Evolutionary conservation across 2,329 filamentous ascomycete genomes (phyloP).

Genomic region (Calonectria crousiana): DNA sequence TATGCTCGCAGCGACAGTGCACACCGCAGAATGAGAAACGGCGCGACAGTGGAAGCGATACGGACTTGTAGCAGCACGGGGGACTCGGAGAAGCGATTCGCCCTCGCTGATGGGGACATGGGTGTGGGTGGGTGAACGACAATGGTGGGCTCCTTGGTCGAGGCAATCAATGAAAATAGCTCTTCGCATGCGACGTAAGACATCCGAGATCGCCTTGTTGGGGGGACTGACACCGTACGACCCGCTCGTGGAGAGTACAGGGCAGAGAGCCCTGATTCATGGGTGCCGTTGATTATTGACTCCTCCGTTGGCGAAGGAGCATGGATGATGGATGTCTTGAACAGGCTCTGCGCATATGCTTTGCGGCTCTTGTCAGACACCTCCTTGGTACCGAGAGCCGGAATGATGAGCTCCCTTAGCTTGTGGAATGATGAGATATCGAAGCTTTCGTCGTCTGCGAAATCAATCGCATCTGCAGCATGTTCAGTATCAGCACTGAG

Average conservation of each 20-base stretch:
- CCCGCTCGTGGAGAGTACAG: slow-evolving; percentile 77
- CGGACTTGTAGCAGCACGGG: slow-evolving; percentile 59
- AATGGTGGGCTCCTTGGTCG: slow-evolving; percentile 50
- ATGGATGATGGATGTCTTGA: slow-evolving; percentile 86
- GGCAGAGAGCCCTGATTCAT: slow-evolving; percentile 62
- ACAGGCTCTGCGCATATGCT: slow-evolving; percentile 80
- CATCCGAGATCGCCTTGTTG: slow-evolving; percentile 77
- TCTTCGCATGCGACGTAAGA: slow-evolving; percentile 85
- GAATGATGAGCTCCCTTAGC: slow-evolving; percentile 79
- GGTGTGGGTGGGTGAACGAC: slow-evolving; percentile 60
- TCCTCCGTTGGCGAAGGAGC: slow-evolving; percentile 67
- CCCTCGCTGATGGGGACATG: slow-evolving; percentile 50
- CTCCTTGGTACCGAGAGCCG: slow-evolving; percentile 73
- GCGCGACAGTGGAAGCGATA: slow-evolving; percentile 81
- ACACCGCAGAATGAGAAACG: slow-evolving; percentile 84
- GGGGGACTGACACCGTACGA: slow-evolving; percentile 75
- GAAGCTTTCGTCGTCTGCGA: slow-evolving; percentile 80
- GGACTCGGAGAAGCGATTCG: slow-evolving; percentile 31
- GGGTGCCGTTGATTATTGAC: slow-evolving; percentile 61
- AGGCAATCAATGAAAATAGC: slow-evolving; percentile 76
- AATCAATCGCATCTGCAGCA: slow-evolving; percentile 58
- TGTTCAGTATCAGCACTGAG: slow-evolving; percentile 71
- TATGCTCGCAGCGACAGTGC: slow-evolving; percentile 87
- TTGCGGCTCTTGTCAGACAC: slow-evolving; percentile 77
- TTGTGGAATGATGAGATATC: slow-evolving; percentile 81